These are phyloP conservation scores for Flaveria sonorensis DNA, from an alignment of 129 eudicot genomes.

Conservation along the genomic window DNA sequence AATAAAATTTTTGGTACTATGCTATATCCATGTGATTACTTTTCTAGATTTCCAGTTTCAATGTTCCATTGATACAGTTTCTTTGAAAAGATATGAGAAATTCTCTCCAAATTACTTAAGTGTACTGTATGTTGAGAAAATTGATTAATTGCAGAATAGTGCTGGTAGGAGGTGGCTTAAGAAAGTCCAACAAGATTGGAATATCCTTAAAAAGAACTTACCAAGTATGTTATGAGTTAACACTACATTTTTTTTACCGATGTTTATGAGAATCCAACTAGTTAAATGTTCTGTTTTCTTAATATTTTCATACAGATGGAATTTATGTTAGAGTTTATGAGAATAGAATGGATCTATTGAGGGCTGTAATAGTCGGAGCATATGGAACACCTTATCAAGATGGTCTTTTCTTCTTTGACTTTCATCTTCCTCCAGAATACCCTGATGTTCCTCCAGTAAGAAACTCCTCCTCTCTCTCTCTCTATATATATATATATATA, in stretches of 20 bases:
- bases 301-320: slow-evolving; percentile 54
- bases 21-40: neutral
- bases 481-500: no score
- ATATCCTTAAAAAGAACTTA: slow-evolving; percentile 83
- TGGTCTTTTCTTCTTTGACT: slow-evolving; percentile 97
- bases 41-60: neutral
- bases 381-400: slow-evolving; percentile 99
- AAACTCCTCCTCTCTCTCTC: neutral
- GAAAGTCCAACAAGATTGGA: slow-evolving; percentile 97
- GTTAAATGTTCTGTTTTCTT: slow-evolving; percentile 5
- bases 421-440: slow-evolving; percentile 94
- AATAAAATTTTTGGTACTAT: neutral
- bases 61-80: neutral
- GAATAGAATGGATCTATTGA: slow-evolving; percentile 95
- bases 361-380: slow-evolving; percentile 95
- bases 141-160: slow-evolving; percentile 47
- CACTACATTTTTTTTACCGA: neutral
- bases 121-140: neutral
- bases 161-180: slow-evolving; percentile 91
- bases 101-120: neutral
- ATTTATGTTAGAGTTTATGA: slow-evolving; percentile 92
- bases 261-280: slow-evolving; percentile 1
- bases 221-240: slow-evolving; percentile 57
- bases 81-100: neutral
- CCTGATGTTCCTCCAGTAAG: slow-evolving; percentile 97